A percentile compares a stretch with the other conserved stretches of the same genome.
These are phyloP conservation scores for Trichoderma sp. DNA, from an alignment of 2,329 filamentous ascomycete species.

Conservation along the genomic window DNA sequence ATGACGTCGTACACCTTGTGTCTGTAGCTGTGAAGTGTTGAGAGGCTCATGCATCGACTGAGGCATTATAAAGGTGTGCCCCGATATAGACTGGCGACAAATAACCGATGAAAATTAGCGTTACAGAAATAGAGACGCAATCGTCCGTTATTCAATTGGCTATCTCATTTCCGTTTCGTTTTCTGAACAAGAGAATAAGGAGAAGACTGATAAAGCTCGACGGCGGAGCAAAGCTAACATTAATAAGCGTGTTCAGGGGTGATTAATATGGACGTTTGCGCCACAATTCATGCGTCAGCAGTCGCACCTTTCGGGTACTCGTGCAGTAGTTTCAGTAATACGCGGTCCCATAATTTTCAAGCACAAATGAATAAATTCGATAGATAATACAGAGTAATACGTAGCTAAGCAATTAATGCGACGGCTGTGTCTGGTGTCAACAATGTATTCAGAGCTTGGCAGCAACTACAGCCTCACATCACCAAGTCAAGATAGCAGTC, in stretches of 20 bases:
- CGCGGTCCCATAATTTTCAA: not conserved
- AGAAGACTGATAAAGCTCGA: not conserved
- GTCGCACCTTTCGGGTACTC: not conserved
- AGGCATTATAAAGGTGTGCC: rapidly evolving
- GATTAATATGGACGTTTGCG: not conserved
- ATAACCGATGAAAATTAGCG: not conserved
- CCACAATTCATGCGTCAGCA: constrained; percentile 8
- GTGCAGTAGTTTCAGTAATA: not conserved
- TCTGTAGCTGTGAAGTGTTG: not conserved
- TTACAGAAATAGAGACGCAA: not conserved
- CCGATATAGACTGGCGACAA: not conserved
- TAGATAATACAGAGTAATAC: not conserved
- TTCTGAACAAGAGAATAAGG: not conserved
- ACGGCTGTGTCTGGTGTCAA: not conserved
- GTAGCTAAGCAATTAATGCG: not conserved
- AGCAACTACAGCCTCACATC: not conserved
- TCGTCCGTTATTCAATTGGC: not conserved
- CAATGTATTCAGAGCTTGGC: not conserved
- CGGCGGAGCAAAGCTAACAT: not conserved
- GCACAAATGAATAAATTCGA: not conserved
- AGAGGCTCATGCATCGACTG: not conserved
- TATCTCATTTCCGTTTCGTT: not conserved
- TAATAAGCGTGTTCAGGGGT: not conserved
- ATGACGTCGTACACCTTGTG: not conserved
- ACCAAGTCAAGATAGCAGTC: not conserved